phyloP scores from a whole-genome alignment of 2,329 filamentous ascomycete species.

The Aspergillus transmontanensis region DNA sequence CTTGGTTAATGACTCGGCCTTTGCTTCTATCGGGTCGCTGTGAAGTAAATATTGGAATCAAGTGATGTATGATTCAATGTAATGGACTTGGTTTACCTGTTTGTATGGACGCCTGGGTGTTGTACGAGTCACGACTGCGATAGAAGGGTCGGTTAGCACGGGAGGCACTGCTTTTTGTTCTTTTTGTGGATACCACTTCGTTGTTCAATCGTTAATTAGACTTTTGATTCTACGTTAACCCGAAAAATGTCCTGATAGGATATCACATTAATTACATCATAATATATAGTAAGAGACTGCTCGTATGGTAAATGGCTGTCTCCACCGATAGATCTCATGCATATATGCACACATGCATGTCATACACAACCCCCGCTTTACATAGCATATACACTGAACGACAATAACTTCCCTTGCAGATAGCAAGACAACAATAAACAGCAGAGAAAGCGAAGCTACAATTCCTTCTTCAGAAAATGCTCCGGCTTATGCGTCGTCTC shows the following conservation, averaged over 20 bases:
- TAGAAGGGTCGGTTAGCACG: not conserved
- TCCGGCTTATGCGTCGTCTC: conserved; percentile 95
- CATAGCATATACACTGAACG: not conserved
- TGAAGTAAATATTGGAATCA: not conserved
- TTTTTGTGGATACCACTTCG: not conserved
- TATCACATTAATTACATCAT: not conserved
- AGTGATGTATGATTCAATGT: not conserved
- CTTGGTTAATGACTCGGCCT: not conserved
- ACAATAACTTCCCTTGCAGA: not conserved
- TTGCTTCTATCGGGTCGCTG: not conserved
- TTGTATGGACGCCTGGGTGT: not conserved
- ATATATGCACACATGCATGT: not conserved
- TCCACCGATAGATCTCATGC: not conserved
- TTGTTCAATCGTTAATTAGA: not conserved
- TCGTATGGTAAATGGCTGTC: not conserved
- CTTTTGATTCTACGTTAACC: not conserved
- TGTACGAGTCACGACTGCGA: not conserved
- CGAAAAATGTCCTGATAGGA: not conserved
- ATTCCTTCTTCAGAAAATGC: conserved; percentile 69
- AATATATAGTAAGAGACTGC: not conserved
- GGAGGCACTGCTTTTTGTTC: not conserved
- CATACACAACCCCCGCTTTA: not conserved
- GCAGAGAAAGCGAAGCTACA: conserved; percentile 38
- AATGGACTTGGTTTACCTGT: not conserved
- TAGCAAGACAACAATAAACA: not conserved